Evolutionary conservation across 108 stramenopile species (phyloP), one percentile per base, ranked within the genome.

Genomic region (Nannochloropsis oceanica): DNA sequence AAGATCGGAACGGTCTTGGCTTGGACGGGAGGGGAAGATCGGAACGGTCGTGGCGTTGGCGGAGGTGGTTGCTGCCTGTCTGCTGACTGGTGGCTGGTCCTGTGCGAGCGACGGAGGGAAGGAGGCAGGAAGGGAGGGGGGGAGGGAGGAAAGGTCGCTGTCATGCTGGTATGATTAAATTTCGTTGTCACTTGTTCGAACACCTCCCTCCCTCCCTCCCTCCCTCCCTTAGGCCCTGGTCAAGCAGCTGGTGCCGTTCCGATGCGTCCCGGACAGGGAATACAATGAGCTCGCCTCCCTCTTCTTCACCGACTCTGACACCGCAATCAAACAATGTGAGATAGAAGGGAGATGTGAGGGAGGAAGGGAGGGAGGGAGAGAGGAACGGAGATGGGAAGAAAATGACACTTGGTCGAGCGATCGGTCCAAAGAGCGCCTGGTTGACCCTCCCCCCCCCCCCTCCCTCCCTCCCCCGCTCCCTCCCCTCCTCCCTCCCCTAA

Each of bases 211-310:
- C 14, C 25, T 18, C 25, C 25, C 27, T 81, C 27, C 81, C 27
- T 81, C 82, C 12, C 14, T 12, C 84, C 82, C 81, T 89, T 81
- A 92, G 91, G 92, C 92, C 81, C 91, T 98, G 24, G 96, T 96
- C 25, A 94, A 93, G 27, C 92, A 92, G 34, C 90, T 98, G 18
- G 95, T 96, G 8, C 94, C 94, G 12, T 96, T 96, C 87, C 90
- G 93, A 79, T 98, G 97, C 87, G 87, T 93, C 34, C 92, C 93
- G 12, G 94, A 94, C 12, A 96, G 94, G 84, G 93, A 96, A 82
- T 98, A 98, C 94, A 97, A 98, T 84, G 96, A 98, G 91, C 95
- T 98, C 42, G 97, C 96, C 22, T 93, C 93, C 82, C 93, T 98
- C 42, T 96, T 95, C 87, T 93, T 98, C 81, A 94, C 95, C 18